Conservation (phyloP, 2,329 filamentous ascomycete genomes). For the Torrubiellomyces zombiae region DNA sequence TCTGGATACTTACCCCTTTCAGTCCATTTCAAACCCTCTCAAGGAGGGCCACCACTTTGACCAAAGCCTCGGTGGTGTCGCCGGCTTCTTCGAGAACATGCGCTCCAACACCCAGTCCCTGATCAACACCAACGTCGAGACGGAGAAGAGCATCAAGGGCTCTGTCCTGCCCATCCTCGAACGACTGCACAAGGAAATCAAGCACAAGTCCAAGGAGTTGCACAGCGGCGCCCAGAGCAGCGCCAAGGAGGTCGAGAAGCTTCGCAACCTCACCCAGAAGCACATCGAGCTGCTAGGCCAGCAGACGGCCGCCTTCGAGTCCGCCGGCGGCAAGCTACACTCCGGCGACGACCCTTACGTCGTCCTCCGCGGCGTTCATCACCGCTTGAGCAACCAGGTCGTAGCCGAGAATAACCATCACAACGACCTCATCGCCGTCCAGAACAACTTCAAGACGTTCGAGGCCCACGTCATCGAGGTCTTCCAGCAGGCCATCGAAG, state of each 20-base stretch:
- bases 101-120: conserved; percentile 82
- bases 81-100: conserved; percentile 87
- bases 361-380: conserved; percentile 60
- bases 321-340: conserved; percentile 52
- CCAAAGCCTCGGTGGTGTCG: conserved; percentile 69
- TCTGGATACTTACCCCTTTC: too few relatives aligned
- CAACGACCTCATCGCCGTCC: conserved; percentile 80
- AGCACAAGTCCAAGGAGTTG: conserved; percentile 87
- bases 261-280: conserved; percentile 73
- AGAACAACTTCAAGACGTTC: conserved; percentile 76
- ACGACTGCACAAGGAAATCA: conserved; percentile 87
- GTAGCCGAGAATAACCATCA: conserved; percentile 91
- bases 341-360: conserved; percentile 77
- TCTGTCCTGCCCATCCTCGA: conserved; percentile 78
- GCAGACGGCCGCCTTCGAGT: conserved; percentile 66
- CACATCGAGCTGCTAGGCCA: conserved; percentile 88
- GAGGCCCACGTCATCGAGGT: conserved; percentile 73
- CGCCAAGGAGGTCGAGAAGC: conserved; percentile 83
- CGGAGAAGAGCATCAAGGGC: conserved; percentile 76
- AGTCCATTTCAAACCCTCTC: conserved; percentile 74
- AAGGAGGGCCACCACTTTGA: conserved; percentile 89
- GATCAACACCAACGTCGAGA: conserved; percentile 77
- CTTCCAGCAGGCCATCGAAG: conserved; percentile 64
- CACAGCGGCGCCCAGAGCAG: conserved; percentile 64
- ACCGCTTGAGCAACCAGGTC: conserved; percentile 81